Percentiles rank a stretch among this genome's conserved stretches.
Evolutionary conservation across 2,329 filamentous ascomycete species (phyloP).

Genomic region (Hortaea sp.): DNA sequence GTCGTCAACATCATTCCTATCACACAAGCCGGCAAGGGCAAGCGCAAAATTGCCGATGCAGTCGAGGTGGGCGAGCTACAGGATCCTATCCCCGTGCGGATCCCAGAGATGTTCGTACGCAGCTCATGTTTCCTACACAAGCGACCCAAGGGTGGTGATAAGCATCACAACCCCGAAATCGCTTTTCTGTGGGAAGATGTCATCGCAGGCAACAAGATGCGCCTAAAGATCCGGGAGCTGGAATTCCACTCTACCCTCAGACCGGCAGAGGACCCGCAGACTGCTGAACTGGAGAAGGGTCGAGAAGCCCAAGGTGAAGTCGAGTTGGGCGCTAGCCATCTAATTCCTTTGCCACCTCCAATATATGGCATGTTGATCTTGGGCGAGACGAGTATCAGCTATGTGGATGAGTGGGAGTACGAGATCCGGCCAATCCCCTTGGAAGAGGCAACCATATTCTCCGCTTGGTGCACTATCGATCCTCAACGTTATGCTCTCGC

Average conservation of each 20-base stretch:
- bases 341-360: conserved; percentile 52
- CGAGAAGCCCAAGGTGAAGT: conserved; percentile 42
- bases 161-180: conserved; percentile 46
- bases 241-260: conserved; percentile 37
- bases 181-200: conserved; percentile 58
- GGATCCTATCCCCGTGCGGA: conserved; percentile 50
- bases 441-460: conserved; percentile 70
- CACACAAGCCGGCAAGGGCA: conserved; percentile 42
- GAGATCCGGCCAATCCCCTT: conserved; percentile 57
- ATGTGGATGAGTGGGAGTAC: conserved; percentile 65
- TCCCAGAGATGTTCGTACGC: conserved; percentile 57
- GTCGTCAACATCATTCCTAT: conserved; percentile 56
- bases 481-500: conserved; percentile 74
- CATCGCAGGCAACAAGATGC: conserved; percentile 39
- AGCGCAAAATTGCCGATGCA: conserved; percentile 30
- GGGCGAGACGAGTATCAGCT: conserved; percentile 62
- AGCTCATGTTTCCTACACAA: conserved; percentile 57
- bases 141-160: conserved; percentile 24
- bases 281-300: conserved; percentile 40
- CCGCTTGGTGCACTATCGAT: conserved; percentile 84
- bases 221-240: conserved; percentile 46
- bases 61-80: conserved; percentile 47
- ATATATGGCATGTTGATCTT: conserved; percentile 40
- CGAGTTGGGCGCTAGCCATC: conserved; percentile 50
- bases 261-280: conserved; percentile 36